Evolutionary conservation across 2,329 filamentous ascomycete genomes (phyloP).

Genomic region (Didymella pomorum): DNA sequence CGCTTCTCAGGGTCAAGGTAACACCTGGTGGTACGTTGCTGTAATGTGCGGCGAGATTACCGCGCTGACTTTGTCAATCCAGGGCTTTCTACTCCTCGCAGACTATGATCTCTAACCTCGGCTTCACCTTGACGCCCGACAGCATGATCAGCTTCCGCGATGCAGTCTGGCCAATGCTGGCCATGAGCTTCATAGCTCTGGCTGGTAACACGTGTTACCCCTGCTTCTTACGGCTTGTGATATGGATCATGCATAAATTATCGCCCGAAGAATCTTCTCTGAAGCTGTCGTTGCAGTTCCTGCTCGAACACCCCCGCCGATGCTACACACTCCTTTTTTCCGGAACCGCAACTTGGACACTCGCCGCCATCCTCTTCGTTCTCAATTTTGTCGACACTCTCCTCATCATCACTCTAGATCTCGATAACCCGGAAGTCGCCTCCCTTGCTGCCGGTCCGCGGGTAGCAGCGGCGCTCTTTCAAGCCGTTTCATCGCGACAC

Average conservation of each 20-base stretch:
- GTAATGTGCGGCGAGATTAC: neutral
- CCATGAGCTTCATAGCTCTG: conserved; percentile 58
- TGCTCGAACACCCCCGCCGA: conserved; percentile 68
- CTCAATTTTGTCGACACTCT: conserved; percentile 61
- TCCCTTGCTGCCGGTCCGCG: conserved; percentile 55
- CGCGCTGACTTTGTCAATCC: neutral
- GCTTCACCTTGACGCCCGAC: conserved; percentile 63
- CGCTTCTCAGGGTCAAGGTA: conserved; percentile 52
- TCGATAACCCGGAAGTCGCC: conserved; percentile 60
- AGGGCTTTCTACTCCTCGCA: conserved; percentile 53
- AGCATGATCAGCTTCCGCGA: conserved; percentile 67
- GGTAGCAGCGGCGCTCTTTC: conserved; percentile 65
- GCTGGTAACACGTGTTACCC: conserved; percentile 66
- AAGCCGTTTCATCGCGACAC: conserved; percentile 60
- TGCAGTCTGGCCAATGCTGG: conserved; percentile 55
- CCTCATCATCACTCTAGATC: conserved; percentile 39
- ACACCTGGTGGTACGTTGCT: conserved; percentile 59
- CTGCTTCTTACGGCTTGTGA: conserved; percentile 63
- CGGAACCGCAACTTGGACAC: conserved; percentile 63
- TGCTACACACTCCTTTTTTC: conserved; percentile 71
- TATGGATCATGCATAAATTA: conserved; percentile 63
- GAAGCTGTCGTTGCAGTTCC: conserved; percentile 60
- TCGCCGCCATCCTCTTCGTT: conserved; percentile 58
- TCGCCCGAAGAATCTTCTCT: conserved; percentile 49
- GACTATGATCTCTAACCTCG: conserved; percentile 62